These are phyloP conservation scores for Aphanomyces cochlioides DNA, from an alignment of 352 stramenopile species.

Conservation along the genomic window DNA sequence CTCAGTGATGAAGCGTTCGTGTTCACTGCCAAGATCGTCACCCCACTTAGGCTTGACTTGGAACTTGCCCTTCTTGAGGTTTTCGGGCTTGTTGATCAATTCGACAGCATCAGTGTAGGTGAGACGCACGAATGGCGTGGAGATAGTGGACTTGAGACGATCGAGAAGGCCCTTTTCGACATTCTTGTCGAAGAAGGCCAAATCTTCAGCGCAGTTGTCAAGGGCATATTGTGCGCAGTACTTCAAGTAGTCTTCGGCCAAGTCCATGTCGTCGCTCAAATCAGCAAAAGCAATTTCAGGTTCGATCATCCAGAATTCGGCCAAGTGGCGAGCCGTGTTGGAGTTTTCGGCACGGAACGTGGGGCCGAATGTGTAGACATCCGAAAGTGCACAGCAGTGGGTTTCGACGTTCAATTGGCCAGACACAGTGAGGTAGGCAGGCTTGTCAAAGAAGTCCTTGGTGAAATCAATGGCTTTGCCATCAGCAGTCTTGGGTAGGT, in stretches of 20 bases:
- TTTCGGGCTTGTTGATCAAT: constrained; percentile 83
- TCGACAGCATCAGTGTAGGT: constrained; percentile 94
- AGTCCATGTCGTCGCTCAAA: constrained; percentile 90
- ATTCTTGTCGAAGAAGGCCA: constrained; percentile 93
- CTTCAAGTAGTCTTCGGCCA: constrained; percentile 96
- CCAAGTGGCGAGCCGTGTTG: constrained; percentile 96
- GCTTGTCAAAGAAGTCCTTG: constrained; percentile 89
- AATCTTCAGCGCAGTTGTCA: constrained; percentile 88
- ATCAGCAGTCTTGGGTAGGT: constrained; percentile 53
- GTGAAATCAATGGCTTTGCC: constrained; percentile 78
- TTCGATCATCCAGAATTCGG: constrained; percentile 99
- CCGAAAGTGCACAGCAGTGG: constrained; percentile 82
- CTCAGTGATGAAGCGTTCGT: constrained; percentile 96
- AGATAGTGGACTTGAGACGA: constrained; percentile 47
- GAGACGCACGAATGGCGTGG: constrained; percentile 68
- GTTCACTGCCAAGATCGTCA: constrained; percentile 95
- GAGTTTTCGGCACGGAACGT: constrained; percentile 99
- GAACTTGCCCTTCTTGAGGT: constrained; percentile 86
- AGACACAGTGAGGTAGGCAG: constrained; percentile 91
- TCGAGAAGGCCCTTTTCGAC: constrained; percentile 87
- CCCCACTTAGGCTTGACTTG: constrained; percentile 89
- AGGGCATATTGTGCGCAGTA: constrained; percentile 92
- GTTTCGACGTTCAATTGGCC: constrained; percentile 97
- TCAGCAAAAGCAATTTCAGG: constrained; percentile 88
- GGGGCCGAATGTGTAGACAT: constrained; percentile 98